Conservation (phyloP, 805 yeast genomes). For the Metschnikowia shivogae region DNA sequence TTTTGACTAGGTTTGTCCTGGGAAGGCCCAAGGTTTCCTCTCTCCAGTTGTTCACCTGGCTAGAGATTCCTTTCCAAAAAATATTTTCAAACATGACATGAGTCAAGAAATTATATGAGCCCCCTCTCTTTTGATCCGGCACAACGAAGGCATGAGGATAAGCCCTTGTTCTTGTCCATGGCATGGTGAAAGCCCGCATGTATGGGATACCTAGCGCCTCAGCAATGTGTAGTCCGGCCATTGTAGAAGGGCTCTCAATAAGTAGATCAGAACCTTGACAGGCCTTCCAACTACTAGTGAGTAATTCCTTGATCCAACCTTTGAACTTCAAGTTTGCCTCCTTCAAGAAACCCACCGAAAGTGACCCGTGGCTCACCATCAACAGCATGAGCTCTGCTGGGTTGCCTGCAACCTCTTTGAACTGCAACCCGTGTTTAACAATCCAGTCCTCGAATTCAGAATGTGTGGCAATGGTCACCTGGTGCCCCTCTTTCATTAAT, state of each 20-base stretch:
- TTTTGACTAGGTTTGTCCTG: conserved; percentile 60
- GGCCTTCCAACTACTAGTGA: conserved; percentile 77
- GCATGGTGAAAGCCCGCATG: conserved; percentile 96
- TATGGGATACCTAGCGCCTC: conserved; percentile 88
- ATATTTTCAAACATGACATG: conserved; percentile 91
- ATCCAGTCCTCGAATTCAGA: conserved; percentile 77
- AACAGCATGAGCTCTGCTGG: conserved; percentile 89
- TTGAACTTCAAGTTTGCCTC: conserved; percentile 80
- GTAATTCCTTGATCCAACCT: conserved; percentile 76
- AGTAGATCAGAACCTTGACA: conserved; percentile 79
- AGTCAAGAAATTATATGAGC: conserved; percentile 86
- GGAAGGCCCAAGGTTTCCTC: conserved; percentile 58
- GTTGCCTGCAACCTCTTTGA: conserved; percentile 80
- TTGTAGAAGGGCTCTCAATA: conserved; percentile 94
- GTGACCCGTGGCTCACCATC: conserved; percentile 87
- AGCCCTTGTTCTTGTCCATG: conserved; percentile 94
- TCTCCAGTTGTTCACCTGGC: conserved; percentile 88
- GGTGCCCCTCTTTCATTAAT: conserved; percentile 73
- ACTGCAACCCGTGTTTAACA: conserved; percentile 58
- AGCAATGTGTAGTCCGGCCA: conserved; percentile 94
- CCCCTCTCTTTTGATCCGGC: conserved; percentile 90
- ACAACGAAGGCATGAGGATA: conserved; percentile 96
- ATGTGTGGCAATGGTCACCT: conserved; percentile 83
- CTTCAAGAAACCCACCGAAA: conserved; percentile 74
- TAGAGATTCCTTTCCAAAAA: conserved; percentile 88